These are phyloP conservation scores for Thinopyrum elongatum DNA, from an alignment of 176 grass and related monocot genomes.

Conservation along the genomic window DNA sequence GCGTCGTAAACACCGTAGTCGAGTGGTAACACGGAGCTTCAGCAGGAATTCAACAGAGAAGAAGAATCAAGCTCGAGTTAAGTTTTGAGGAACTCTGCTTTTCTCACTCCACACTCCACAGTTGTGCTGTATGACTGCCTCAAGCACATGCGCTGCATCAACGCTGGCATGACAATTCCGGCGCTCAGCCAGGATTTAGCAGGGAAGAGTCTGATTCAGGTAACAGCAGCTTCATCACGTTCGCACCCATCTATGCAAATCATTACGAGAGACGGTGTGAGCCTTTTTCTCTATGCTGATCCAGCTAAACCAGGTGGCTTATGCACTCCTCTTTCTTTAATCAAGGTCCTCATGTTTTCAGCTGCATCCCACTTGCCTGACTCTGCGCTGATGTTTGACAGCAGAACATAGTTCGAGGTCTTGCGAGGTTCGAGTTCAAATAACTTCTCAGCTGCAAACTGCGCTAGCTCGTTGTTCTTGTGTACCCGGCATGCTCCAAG, in stretches of 20 bases:
- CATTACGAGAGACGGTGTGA: constrained; percentile 17
- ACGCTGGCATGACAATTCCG: background rate
- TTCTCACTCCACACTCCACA: background rate
- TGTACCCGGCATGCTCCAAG: constrained; percentile 54
- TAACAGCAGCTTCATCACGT: background rate
- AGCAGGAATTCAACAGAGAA: background rate
- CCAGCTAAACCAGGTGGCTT: constrained; percentile 58
- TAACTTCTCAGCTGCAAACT: constrained; percentile 41
- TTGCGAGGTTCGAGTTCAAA: constrained; percentile 51
- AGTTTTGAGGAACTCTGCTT: background rate
- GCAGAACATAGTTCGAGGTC: constrained; percentile 55
- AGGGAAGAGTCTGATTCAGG: background rate
- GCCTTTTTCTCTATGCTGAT: constrained; percentile 27
- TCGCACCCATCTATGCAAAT: background rate
- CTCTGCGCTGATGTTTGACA: constrained; percentile 61
- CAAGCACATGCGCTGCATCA: background rate
- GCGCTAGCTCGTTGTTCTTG: constrained; percentile 54
- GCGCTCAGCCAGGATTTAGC: background rate
- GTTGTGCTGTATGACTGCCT: background rate
- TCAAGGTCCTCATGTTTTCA: constrained; percentile 52
- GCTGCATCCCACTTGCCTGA: constrained; percentile 56
- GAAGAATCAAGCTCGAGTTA: background rate
- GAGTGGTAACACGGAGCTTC: background rate
- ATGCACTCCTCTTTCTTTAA: constrained; percentile 43
- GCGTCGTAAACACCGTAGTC: background rate